Conservation (phyloP, 2,329 filamentous ascomycete genomes). For the Ophiognomonia clavigignenti-juglandacearum region DNA sequence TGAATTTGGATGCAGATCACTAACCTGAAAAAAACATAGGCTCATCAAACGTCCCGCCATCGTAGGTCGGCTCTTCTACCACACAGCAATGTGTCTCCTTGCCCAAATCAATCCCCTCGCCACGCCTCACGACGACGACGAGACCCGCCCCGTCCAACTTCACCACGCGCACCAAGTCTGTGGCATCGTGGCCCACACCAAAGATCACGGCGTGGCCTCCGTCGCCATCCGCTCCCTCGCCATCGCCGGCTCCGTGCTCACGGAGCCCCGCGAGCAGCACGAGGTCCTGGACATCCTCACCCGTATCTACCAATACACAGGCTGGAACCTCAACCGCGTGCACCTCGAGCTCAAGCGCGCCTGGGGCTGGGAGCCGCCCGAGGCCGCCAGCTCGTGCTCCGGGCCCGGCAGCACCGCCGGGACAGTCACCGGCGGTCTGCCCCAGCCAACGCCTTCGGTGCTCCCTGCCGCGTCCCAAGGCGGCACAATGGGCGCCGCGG, state of each 20-base stretch:
- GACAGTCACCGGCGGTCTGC: not conserved
- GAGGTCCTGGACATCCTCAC: conserved; percentile 76
- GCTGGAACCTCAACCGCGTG: conserved; percentile 72
- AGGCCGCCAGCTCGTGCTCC: not conserved
- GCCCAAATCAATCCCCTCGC: conserved; percentile 69
- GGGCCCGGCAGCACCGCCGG: not conserved
- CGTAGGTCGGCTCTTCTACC: conserved; percentile 81
- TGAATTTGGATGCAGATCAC: not conserved
- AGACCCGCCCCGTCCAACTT: conserved; percentile 66
- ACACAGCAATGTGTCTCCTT: conserved; percentile 77
- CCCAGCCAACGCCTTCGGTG: not conserved
- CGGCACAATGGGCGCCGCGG: not conserved
- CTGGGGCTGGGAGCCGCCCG: conserved; percentile 64
- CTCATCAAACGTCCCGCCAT: conserved; percentile 78
- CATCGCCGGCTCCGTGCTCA: conserved; percentile 70
- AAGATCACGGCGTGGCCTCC: conserved; percentile 72
- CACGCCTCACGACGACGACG: conserved; percentile 53
- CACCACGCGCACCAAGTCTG: conserved; percentile 81
- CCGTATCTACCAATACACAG: conserved; percentile 68
- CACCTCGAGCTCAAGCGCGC: conserved; percentile 65
- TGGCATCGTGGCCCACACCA: conserved; percentile 80
- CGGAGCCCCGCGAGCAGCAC: conserved; percentile 65
- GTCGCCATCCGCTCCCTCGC: conserved; percentile 76
- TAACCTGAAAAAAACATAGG: conserved; percentile 41
- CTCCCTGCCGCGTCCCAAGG: conserved; percentile 3